These are phyloP conservation scores for Xylariales sp. DNA, from an alignment of 2,329 filamentous ascomycete species.

Conservation along the genomic window DNA sequence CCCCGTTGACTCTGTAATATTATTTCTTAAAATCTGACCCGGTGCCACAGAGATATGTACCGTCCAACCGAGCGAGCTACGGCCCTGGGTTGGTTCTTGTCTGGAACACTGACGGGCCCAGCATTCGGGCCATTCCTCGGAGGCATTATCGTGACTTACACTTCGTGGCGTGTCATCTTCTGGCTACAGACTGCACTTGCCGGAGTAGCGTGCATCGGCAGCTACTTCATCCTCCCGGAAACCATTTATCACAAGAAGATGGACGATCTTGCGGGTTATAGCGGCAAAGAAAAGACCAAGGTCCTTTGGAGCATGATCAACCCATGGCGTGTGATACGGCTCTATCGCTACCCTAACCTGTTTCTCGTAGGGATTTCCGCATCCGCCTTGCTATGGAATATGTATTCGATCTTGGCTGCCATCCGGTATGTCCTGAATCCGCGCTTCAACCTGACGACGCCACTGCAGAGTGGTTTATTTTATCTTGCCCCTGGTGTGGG, in stretches of 20 bases:
- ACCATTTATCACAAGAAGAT: constrained; percentile 64
- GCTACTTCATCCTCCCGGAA: constrained; percentile 66
- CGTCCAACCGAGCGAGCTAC: constrained; percentile 65
- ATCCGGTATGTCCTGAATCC: constrained; percentile 66
- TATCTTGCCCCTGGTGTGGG: constrained; percentile 66
- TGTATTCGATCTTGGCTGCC: constrained; percentile 53
- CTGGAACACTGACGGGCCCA: constrained; percentile 67
- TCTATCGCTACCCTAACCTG: constrained; percentile 68
- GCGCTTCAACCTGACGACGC: constrained; percentile 59
- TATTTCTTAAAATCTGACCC: too few species aligned
- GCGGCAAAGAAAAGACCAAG: constrained; percentile 39
- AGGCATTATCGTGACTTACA: constrained; percentile 72
- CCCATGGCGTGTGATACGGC: constrained; percentile 56
- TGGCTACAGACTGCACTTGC: constrained; percentile 71
- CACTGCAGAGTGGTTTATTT: constrained; percentile 61
- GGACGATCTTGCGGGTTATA: constrained; percentile 55
- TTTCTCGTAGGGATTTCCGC: constrained; percentile 55
- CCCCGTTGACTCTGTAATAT: constrained; percentile 9
- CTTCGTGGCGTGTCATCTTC: constrained; percentile 70
- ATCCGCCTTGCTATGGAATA: constrained; percentile 68
- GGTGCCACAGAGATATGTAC: constrained; percentile 60
- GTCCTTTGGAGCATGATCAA: constrained; percentile 62
- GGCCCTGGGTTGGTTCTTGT: constrained; percentile 69
- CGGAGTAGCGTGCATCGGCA: constrained; percentile 51
- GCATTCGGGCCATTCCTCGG: constrained; percentile 67